Evolutionary conservation across 768 basidiomycete species (phyloP), one percentile per base, ranked within the genome.

Genomic region (Hortiboletus flavorubellus): DNA sequence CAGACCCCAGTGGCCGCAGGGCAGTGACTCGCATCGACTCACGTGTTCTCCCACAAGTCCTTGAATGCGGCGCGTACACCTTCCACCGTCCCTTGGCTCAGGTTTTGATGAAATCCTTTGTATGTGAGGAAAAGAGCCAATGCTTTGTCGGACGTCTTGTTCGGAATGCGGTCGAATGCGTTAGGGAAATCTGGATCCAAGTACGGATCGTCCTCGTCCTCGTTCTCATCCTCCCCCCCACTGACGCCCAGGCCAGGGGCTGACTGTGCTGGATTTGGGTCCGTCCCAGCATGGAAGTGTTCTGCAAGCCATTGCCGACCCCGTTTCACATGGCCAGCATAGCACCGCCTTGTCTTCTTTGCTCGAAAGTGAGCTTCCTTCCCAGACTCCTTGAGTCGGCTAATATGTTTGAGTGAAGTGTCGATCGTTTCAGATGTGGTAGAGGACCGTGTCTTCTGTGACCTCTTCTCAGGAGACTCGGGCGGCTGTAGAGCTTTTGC

Each of bases 51-150:
- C 52, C 56, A 57, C 38, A 57, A 18, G 18, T 33, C 30, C 26
- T 54, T 57, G 43, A 57, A 57, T 16, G 56, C 46, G 3, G 46
- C 46, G 2, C 7, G 29, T n/a, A 57, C 44, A 6, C 52, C 53
- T 26, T 57, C 35, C 0, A 57, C 33, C 0, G 30, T 54, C 0
- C 46, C 44, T 8, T 58, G 41, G 16, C 42, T 37, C 31, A 21
- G 21, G 2, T 21, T 21, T 21, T 21, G 21, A 21, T 21, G 21
- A 21, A 21, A 21, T 21, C 2, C 21, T 21, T 45, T 58, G 35
- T 49, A 46, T 4, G 42, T 39, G 16, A 54, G 34, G 11, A 40
- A 49, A 2, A 49, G 15, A 6, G 42, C 29, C 5, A 58, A 30
- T 10, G 35, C 52, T 38, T 40, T 33, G 31, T 33, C 8, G 5